phyloP scores from a whole-genome alignment of 2,329 filamentous ascomycete genomes.

The Exserohilum turcica region DNA sequence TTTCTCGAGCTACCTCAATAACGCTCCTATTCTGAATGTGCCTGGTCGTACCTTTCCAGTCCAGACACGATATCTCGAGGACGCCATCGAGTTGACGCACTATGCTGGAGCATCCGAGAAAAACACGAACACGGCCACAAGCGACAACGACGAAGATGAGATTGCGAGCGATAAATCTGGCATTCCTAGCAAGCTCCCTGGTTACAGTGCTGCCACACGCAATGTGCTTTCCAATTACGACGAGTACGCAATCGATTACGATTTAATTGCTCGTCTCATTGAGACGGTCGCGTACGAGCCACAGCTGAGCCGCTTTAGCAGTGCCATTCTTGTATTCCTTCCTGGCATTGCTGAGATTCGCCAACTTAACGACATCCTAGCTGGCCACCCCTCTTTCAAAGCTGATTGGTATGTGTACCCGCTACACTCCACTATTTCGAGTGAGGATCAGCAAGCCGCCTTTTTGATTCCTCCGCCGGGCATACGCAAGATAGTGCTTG shows the following conservation, averaged over 20 bases:
- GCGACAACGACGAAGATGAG: constrained; percentile 55
- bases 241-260: constrained; percentile 90
- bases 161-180: constrained; percentile 58
- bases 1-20: constrained; percentile 86
- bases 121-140: constrained; percentile 59
- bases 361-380: constrained; percentile 81
- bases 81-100: constrained; percentile 85
- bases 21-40: constrained; percentile 85
- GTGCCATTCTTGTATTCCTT: constrained; percentile 90
- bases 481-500: constrained; percentile 88
- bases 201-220: constrained; percentile 77
- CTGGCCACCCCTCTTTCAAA: constrained; percentile 75
- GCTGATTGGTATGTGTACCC: constrained; percentile 84
- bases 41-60: constrained; percentile 95
- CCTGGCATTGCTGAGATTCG: constrained; percentile 94
- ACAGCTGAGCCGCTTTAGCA: constrained; percentile 73
- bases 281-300: constrained; percentile 73
- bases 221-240: constrained; percentile 78
- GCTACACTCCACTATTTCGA: constrained; percentile 92
- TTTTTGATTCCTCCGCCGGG: constrained; percentile 85
- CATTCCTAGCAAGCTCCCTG: constrained; percentile 67
- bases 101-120: constrained; percentile 56
- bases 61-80: constrained; percentile 83
- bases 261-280: constrained; percentile 80
- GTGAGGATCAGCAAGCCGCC: constrained; percentile 92